phyloP scores from a whole-genome alignment of 2,329 filamentous ascomycete genomes.

The Cercospora sojina region DNA sequence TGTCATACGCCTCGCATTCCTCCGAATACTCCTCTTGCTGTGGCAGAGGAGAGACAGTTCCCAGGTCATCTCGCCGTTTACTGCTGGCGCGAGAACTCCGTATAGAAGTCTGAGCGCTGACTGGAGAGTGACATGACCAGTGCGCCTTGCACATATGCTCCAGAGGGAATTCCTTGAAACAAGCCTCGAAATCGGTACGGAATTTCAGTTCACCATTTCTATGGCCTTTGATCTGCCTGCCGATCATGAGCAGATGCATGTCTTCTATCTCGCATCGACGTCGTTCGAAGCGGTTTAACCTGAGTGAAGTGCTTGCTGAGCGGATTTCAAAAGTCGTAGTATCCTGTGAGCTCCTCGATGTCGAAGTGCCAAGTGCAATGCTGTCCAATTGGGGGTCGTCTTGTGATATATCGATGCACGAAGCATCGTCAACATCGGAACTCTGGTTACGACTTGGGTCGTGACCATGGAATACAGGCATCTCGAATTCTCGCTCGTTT shows the following conservation, averaged over 20 bases:
- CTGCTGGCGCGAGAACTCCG: not conserved
- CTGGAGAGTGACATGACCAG: constrained; percentile 11
- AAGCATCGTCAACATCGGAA: not conserved
- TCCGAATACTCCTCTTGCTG: not conserved
- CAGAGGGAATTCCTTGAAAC: constrained; percentile 19
- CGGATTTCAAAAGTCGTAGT: not conserved
- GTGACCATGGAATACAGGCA: not conserved
- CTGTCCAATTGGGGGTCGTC: not conserved
- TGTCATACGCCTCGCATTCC: not conserved
- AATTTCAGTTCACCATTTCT: constrained; percentile 10
- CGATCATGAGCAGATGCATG: constrained; percentile 10
- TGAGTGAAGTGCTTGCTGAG: constrained; percentile 4
- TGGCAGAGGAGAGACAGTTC: not conserved
- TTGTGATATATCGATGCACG: not conserved
- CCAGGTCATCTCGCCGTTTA: not conserved
- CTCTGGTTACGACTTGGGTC: not conserved
- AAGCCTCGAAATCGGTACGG: constrained; percentile 15
- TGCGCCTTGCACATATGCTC: constrained; percentile 12
- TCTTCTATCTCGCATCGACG: not conserved
- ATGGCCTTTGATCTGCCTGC: constrained; percentile 1
- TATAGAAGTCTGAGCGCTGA: constrained; percentile 10
- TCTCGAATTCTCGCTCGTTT: not conserved
- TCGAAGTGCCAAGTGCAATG: not conserved
- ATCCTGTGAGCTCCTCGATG: not conserved
- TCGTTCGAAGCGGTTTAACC: constrained; percentile 10